Evolutionary conservation across 306 rosid genomes (phyloP).

Genomic region (Myrica gale): DNA sequence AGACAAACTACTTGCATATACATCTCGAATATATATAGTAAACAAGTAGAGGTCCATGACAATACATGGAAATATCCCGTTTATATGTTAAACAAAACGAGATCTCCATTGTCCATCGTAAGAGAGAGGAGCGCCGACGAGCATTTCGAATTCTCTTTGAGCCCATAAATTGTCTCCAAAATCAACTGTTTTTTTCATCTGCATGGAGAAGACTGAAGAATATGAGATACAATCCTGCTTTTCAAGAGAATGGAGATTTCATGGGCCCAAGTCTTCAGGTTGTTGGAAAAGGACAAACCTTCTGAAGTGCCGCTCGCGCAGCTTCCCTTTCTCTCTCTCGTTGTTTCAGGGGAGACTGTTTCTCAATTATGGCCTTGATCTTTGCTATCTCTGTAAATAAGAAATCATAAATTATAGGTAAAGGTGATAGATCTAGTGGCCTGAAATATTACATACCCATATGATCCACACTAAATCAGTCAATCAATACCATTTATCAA

Average conservation of each 20-base stretch:
- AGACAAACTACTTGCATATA: too few species aligned
- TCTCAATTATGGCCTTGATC: conserved; percentile 71
- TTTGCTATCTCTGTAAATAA: conserved; percentile 57
- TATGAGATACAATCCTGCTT: neutral
- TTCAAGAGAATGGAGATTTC: neutral
- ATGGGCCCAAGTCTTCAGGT: neutral
- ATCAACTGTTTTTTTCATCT: conserved; percentile 73
- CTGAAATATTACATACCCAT: neutral
- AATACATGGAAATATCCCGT: too few species aligned
- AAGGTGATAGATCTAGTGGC: neutral
- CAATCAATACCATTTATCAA: too few species aligned
- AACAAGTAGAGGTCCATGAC: too few species aligned
- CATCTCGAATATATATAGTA: too few species aligned
- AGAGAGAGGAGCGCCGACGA: conserved; percentile 52
- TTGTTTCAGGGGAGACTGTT: conserved; percentile 48
- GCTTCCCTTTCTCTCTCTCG: conserved; percentile 82
- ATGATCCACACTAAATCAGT: too few species aligned
- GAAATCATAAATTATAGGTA: neutral
- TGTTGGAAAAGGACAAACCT: conserved; percentile 40
- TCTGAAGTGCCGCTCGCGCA: conserved; percentile 63
- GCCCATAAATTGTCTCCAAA: conserved; percentile 58
- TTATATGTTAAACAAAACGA: too few species aligned
- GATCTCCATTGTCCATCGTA: neutral
- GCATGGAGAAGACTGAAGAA: neutral
- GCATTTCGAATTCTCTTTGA: conserved; percentile 57